Evolutionary conservation across 2,329 filamentous ascomycete species (phyloP).

Genomic region (Aspergillus brunneoviolaceus): DNA sequence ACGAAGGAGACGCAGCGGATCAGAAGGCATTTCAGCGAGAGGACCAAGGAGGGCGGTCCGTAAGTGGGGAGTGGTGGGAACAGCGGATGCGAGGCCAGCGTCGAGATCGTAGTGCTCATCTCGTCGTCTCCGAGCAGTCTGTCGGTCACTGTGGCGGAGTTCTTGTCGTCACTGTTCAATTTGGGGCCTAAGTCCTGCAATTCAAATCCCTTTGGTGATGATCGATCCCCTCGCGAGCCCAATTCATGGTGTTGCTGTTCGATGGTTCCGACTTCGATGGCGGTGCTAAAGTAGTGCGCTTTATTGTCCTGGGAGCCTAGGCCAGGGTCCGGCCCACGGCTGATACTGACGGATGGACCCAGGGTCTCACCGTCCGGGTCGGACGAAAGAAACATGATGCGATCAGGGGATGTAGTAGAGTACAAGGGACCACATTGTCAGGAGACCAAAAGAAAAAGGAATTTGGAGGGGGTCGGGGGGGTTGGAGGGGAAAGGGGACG

Average conservation of each 20-base stretch:
- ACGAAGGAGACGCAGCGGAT: slow-evolving; percentile 70
- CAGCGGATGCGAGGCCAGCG: slow-evolving; percentile 42
- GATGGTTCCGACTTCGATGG: slow-evolving; percentile 3
- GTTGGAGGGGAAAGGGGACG: neutral
- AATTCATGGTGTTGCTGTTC: neutral
- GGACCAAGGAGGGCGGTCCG: slow-evolving; percentile 67
- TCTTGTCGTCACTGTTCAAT: neutral
- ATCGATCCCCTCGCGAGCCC: neutral
- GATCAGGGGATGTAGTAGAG: neutral
- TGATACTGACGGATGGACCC: slow-evolving; percentile 1
- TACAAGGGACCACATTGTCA: neutral
- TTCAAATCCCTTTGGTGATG: neutral
- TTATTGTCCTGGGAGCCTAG: neutral
- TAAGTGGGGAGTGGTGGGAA: slow-evolving; percentile 85
- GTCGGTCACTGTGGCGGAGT: slow-evolving; percentile 15
- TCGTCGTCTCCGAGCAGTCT: slow-evolving; percentile 11
- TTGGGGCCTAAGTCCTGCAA: neutral
- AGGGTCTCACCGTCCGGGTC: neutral
- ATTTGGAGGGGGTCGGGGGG: neutral
- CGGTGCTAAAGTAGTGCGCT: slow-evolving; percentile 2
- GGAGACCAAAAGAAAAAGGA: neutral
- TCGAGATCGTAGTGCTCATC: slow-evolving; percentile 1
- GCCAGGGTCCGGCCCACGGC: neutral
- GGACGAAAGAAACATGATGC: slow-evolving; percentile 3
- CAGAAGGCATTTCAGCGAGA: slow-evolving; percentile 63